Conservation (phyloP, 148 eudicot species). For the Rhododendron ferrugineum region DNA sequence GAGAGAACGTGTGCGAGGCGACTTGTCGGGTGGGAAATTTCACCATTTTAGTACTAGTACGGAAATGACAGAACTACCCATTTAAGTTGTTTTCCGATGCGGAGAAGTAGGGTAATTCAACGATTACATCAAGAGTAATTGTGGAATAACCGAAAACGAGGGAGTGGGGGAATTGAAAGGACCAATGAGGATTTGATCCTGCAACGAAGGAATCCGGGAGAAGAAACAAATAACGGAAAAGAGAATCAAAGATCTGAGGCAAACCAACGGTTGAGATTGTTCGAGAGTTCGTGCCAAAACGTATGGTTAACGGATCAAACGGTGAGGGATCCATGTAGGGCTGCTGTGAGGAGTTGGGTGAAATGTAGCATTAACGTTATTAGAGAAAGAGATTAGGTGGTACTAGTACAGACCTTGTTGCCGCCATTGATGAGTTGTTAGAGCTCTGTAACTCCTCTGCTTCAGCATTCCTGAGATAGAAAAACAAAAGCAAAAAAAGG, state of each 20-base stretch:
- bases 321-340: neutral
- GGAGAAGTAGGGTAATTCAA: neutral
- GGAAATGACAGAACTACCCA: constrained; percentile 4
- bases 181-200: constrained; percentile 12
- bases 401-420: constrained; percentile 17
- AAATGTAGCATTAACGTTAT: neutral
- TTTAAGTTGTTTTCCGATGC: neutral
- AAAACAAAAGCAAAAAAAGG: neutral
- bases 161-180: neutral
- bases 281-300: neutral
- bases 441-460: constrained; percentile 33
- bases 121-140: constrained; percentile 10
- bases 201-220: constrained; percentile 13
- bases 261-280: constrained; percentile 9
- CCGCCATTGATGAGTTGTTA: constrained; percentile 40
- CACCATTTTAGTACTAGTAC: neutral
- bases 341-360: too few species aligned
- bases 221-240: constrained; percentile 9
- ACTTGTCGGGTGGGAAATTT: neutral
- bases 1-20: neutral
- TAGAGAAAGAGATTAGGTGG: neutral
- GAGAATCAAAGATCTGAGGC: constrained; percentile 22
- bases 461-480: constrained; percentile 18
- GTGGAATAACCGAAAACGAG: neutral
- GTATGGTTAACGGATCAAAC: constrained; percentile 13